phyloP scores from a whole-genome alignment of 108 stramenopile genomes.

The Pseudonitzschia pungens region DNA sequence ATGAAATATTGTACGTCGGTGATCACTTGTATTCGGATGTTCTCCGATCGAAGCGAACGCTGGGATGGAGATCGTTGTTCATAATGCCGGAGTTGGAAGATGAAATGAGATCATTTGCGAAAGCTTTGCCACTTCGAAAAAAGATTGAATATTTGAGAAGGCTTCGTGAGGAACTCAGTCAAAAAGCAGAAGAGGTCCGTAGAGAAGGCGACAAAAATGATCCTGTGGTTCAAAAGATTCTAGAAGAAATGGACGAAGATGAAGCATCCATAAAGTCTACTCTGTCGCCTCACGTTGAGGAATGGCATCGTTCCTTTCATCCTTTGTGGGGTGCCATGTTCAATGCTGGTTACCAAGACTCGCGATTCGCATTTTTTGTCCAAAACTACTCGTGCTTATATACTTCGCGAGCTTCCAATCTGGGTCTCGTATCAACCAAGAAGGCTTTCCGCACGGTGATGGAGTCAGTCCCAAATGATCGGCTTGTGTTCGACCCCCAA shows the following conservation, averaged over 20 bases:
- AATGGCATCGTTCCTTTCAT: conserved; percentile 78
- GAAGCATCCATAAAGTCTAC: conserved; percentile 64
- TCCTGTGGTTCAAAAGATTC: conserved; percentile 32
- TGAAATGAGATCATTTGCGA: conserved; percentile 72
- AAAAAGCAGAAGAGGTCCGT: conserved; percentile 47
- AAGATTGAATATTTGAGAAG: conserved; percentile 59
- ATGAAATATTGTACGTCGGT: conserved; percentile 95
- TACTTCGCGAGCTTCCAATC: conserved; percentile 89
- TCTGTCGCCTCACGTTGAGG: conserved; percentile 44
- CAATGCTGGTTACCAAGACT: conserved; percentile 94
- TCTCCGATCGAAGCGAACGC: conserved; percentile 87
- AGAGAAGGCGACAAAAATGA: conserved; percentile 28
- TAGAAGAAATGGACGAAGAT: conserved; percentile 69
- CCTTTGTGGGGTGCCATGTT: conserved; percentile 88
- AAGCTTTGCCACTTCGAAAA: conserved; percentile 42
- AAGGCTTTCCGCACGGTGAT: conserved; percentile 71
- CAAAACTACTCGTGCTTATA: conserved; percentile 95
- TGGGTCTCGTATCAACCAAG: conserved; percentile 62
- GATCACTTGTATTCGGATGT: conserved; percentile 97
- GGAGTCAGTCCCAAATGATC: conserved; percentile 77
- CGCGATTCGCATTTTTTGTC: conserved; percentile 91
- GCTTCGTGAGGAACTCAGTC: conserved; percentile 64
- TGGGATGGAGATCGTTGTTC: conserved; percentile 94
- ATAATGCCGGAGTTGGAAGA: conserved; percentile 88
- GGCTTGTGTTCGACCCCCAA: conserved; percentile 26